These are phyloP conservation scores for Russula ochroleuca DNA, from an alignment of 768 basidiomycete genomes.

Conservation along the genomic window DNA sequence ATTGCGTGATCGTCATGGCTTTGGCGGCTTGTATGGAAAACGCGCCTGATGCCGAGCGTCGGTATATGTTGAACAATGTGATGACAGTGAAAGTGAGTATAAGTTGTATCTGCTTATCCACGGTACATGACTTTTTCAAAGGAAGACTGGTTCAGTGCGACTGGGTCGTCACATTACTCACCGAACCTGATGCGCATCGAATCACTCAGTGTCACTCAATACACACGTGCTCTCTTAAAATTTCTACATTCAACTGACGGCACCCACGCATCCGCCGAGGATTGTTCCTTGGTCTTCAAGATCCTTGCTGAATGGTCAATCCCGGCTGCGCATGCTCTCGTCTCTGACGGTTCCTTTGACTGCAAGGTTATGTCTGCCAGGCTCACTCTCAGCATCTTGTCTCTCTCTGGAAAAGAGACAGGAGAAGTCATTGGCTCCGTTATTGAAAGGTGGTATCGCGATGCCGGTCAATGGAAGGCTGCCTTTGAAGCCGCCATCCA, in stretches of 20 bases:
- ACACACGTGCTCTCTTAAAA: slow-evolving; percentile 35
- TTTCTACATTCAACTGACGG: slow-evolving; percentile 33
- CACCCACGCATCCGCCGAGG: slow-evolving; percentile 18
- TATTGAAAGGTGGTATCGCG: slow-evolving; percentile 35
- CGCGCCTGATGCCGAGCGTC: slow-evolving; percentile 34
- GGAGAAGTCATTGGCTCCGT: slow-evolving; percentile 28
- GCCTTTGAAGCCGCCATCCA: slow-evolving; percentile 25
- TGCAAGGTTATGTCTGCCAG: slow-evolving; percentile 40
- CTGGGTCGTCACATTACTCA: slow-evolving; percentile 35
- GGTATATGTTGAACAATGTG: slow-evolving; percentile 1
- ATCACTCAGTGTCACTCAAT: slow-evolving; percentile 43
- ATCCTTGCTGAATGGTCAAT: slow-evolving; percentile 46
- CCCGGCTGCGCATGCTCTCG: slow-evolving; percentile 45
- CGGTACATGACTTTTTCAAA: neutral
- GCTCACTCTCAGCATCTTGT: slow-evolving; percentile 42
- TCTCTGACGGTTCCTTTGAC: slow-evolving; percentile 34
- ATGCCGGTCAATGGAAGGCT: slow-evolving; percentile 13
- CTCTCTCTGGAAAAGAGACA: slow-evolving; percentile 21
- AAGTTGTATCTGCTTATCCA: neutral
- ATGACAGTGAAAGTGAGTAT: slow-evolving; percentile 1
- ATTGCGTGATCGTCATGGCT: slow-evolving; percentile 44
- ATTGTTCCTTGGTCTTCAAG: slow-evolving; percentile 36
- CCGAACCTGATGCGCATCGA: slow-evolving; percentile 47
- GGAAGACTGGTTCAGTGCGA: slow-evolving; percentile 21
- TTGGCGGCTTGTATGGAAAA: slow-evolving; percentile 47